phyloP scores from a whole-genome alignment of 2,329 filamentous ascomycete genomes.

The Colletotrichum higginsianum region DNA sequence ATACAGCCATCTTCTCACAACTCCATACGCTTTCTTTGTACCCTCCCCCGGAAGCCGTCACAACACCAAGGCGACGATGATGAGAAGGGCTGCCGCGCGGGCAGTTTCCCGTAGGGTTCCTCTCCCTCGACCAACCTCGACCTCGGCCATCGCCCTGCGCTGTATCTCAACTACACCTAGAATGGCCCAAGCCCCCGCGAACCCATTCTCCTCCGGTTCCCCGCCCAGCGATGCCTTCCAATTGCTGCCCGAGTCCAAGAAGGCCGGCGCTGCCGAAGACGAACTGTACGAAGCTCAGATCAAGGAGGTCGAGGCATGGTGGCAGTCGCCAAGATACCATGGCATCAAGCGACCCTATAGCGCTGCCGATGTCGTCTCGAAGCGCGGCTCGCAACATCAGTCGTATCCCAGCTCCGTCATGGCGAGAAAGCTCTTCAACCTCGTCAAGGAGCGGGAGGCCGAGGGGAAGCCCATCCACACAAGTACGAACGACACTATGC shows the following conservation, averaged over 20 bases:
- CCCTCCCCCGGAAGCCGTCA: neutral
- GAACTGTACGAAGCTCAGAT: slow-evolving; percentile 87
- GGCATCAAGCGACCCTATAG: slow-evolving; percentile 95
- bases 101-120: slow-evolving; percentile 49
- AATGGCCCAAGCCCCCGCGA: slow-evolving; percentile 48
- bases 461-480: slow-evolving; percentile 93
- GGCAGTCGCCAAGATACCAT: slow-evolving; percentile 85
- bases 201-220: slow-evolving; percentile 37
- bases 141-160: slow-evolving; percentile 47
- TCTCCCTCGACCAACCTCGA: slow-evolving; percentile 42
- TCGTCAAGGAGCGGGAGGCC: slow-evolving; percentile 83
- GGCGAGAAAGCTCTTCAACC: slow-evolving; percentile 93
- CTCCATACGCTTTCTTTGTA: neutral
- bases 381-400: slow-evolving; percentile 89
- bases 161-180: slow-evolving; percentile 50
- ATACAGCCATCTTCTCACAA: neutral
- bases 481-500: slow-evolving; percentile 67
- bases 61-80: slow-evolving; percentile 45
- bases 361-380: slow-evolving; percentile 91
- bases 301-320: slow-evolving; percentile 90
- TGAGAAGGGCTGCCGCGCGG: slow-evolving; percentile 53
- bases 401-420: slow-evolving; percentile 93
- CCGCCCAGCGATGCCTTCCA: slow-evolving; percentile 84
- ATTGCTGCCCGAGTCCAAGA: slow-evolving; percentile 82
- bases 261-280: slow-evolving; percentile 86